A percentile compares a stretch with the other conserved stretches of the same genome.
phyloP scores from a whole-genome alignment of 2,329 filamentous ascomycete species.

The Alternaria ethzedia region DNA sequence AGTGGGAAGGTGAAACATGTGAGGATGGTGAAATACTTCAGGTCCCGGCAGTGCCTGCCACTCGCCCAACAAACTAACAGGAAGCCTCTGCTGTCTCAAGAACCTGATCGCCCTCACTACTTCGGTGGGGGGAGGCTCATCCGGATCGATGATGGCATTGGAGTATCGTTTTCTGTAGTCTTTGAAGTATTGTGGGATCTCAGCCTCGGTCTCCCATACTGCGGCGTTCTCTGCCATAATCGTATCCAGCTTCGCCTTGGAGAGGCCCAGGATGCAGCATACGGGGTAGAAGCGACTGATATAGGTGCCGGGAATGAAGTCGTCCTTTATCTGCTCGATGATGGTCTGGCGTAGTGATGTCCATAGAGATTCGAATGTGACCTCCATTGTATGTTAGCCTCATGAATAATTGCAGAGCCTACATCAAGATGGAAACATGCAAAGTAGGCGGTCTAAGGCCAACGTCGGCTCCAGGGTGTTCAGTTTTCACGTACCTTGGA shows the following conservation, averaged over 20 bases:
- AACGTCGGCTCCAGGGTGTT: not conserved
- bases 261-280: constrained; percentile 17
- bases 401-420: not conserved
- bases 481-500: constrained; percentile 1
- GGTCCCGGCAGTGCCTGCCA: constrained; percentile 16
- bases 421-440: not conserved
- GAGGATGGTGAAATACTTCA: constrained; percentile 12
- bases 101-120: constrained; percentile 21
- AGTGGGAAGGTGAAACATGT: not conserved
- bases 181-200: constrained; percentile 13
- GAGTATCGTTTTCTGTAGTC: constrained; percentile 12
- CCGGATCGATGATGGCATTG: constrained; percentile 21
- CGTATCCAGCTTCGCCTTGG: not conserved
- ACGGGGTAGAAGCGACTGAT: constrained; percentile 11
- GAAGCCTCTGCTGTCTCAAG: constrained; percentile 25
- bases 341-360: constrained; percentile 25
- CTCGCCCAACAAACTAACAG: constrained; percentile 19
- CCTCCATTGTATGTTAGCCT: constrained; percentile 3
- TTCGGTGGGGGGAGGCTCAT: constrained; percentile 14
- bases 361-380: constrained; percentile 22
- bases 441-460: not conserved
- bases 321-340: constrained; percentile 22
- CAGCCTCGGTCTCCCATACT: constrained; percentile 6
- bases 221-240: constrained; percentile 17
- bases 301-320: constrained; percentile 5